phyloP scores from a whole-genome alignment of 208 protist genomes.

The Zelonia costaricensis region DNA sequence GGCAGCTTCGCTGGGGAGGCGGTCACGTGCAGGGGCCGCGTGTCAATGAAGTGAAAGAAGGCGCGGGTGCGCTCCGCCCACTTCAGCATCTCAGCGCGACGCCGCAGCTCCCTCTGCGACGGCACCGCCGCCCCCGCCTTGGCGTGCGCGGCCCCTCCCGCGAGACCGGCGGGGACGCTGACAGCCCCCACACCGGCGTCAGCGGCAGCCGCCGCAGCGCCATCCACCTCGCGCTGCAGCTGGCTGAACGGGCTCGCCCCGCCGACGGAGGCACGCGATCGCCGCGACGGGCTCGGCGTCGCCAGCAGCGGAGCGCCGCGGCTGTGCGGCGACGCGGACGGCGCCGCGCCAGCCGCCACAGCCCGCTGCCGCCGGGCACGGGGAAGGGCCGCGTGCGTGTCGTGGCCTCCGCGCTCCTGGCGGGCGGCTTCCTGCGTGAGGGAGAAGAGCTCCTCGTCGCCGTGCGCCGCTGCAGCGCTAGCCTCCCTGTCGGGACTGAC shows the following conservation, averaged over 20 bases:
- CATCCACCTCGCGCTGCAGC: constrained; percentile 26
- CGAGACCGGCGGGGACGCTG: not conserved
- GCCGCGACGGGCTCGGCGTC: too few species aligned
- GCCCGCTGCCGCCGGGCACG: too few species aligned
- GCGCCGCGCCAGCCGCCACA: too few species aligned
- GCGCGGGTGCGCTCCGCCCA: constrained; percentile 49
- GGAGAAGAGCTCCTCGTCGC: constrained; percentile 8
- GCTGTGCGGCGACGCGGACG: too few species aligned
- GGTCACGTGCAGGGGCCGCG: constrained; percentile 41
- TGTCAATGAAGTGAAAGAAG: constrained; percentile 76
- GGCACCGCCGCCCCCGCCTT: not conserved
- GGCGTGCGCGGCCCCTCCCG: too few species aligned
- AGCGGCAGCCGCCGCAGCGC: not conserved
- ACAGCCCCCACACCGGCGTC: too few species aligned
- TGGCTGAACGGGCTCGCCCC: constrained; percentile 31
- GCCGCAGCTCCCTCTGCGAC: constrained; percentile 26
- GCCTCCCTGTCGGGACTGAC: constrained; percentile 1
- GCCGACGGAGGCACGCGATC: too few species aligned
- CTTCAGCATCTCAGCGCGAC: constrained; percentile 30
- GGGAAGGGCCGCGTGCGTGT: constrained; percentile 13
- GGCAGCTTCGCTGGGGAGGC: constrained; percentile 21
- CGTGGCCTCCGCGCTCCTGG: constrained; percentile 26
- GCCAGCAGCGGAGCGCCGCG: too few species aligned
- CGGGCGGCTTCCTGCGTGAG: constrained; percentile 36
- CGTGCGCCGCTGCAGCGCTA: not conserved